Conservation (phyloP, 1,139 yeast species). For the Blastobotrys buckinghamii region DNA sequence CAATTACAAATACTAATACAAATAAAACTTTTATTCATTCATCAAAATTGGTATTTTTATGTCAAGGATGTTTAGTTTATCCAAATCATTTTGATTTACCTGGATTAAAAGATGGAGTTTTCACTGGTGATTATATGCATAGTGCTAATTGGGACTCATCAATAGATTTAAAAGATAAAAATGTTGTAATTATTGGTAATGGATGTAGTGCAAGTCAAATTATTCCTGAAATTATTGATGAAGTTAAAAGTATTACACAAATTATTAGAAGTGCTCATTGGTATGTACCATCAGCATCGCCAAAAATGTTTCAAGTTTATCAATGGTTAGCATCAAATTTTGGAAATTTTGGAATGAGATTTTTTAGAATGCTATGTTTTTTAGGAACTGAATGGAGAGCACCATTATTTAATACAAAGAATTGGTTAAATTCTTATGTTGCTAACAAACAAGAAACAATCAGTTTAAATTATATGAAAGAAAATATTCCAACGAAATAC, state of each 20-base stretch:
- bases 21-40: constrained; percentile 15
- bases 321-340: neutral
- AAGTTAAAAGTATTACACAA: constrained; percentile 17
- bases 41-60: constrained; percentile 20
- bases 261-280: constrained; percentile 22
- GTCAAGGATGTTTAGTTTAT: constrained; percentile 24
- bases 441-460: neutral
- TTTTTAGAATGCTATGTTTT: neutral
- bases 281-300: constrained; percentile 6
- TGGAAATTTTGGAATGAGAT: too few relatives aligned
- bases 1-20: constrained; percentile 24
- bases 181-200: constrained; percentile 27
- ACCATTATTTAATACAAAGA: constrained; percentile 11
- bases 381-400: constrained; percentile 9
- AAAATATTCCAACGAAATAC: constrained; percentile 18
- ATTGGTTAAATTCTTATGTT: constrained; percentile 5
- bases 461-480: constrained; percentile 16
- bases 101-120: constrained; percentile 26
- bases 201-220: constrained; percentile 30
- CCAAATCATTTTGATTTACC: constrained; percentile 23
- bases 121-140: constrained; percentile 26
- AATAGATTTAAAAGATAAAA: constrained; percentile 21
- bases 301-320: constrained; percentile 2
- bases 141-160: constrained; percentile 26
- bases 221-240: constrained; percentile 25